phyloP scores from a whole-genome alignment of 1,139 yeast species.

The Candida smagusa region DNA sequence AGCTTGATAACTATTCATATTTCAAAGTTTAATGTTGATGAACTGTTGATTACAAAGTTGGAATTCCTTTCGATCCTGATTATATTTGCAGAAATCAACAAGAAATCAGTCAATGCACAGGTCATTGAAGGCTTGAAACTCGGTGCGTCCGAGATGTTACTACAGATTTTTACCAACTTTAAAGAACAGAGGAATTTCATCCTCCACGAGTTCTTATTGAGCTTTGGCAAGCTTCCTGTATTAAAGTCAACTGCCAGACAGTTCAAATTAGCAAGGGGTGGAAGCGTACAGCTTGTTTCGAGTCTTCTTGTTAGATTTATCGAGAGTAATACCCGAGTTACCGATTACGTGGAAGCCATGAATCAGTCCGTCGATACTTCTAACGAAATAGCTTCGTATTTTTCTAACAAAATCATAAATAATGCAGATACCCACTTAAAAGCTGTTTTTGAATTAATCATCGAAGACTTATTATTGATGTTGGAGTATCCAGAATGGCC shows the following conservation, averaged over 20 bases:
- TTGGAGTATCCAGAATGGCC: conserved; percentile 60
- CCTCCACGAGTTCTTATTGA: conserved; percentile 55
- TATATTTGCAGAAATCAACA: conserved; percentile 28
- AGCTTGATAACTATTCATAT: conserved; percentile 11
- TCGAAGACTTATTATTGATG: conserved; percentile 53
- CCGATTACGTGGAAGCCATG: neutral
- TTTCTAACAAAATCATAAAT: conserved; percentile 37
- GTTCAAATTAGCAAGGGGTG: conserved; percentile 41
- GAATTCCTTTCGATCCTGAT: conserved; percentile 45
- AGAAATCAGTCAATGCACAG: conserved; percentile 10
- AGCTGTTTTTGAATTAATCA: conserved; percentile 44
- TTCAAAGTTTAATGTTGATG: conserved; percentile 32
- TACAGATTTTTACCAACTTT: conserved; percentile 42
- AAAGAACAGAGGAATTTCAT: conserved; percentile 57
- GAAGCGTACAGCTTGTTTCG: conserved; percentile 47
- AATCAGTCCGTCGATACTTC: conserved; percentile 11
- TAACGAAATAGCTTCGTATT: conserved; percentile 34
- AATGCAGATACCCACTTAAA: conserved; percentile 37
- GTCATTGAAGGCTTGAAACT: conserved; percentile 31
- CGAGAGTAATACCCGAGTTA: conserved; percentile 25
- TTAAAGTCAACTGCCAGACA: conserved; percentile 43
- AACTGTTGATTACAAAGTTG: conserved; percentile 44
- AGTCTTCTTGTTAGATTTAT: conserved; percentile 43
- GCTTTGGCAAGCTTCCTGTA: conserved; percentile 46
- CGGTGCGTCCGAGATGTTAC: conserved; percentile 35